Evolutionary conservation across 306 rosid genomes (phyloP).

Genomic region (Castanopsis chinensis): DNA sequence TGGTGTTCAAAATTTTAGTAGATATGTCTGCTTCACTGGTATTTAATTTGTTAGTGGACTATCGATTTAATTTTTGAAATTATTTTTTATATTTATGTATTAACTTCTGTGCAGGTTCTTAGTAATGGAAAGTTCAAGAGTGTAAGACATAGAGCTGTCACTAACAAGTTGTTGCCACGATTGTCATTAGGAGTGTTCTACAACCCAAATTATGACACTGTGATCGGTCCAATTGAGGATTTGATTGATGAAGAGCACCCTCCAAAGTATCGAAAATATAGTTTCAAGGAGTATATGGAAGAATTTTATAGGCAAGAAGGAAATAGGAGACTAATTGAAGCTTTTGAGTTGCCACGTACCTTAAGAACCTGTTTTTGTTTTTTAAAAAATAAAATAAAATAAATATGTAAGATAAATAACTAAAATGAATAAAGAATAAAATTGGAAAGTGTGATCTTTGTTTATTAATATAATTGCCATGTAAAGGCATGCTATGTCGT

Average conservation of each 20-base stretch:
- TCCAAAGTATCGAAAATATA: conserved; percentile 20
- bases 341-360: conserved; percentile 13
- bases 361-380: too few species aligned
- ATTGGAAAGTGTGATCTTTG: too few species aligned
- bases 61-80: too few species aligned
- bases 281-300: conserved; percentile 23
- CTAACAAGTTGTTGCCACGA: conserved; percentile 21
- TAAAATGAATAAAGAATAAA: too few species aligned
- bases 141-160: conserved; percentile 38
- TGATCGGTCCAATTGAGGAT: conserved; percentile 41
- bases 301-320: conserved; percentile 34
- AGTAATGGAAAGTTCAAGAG: conserved; percentile 47
- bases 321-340: conserved; percentile 34
- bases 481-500: too few species aligned
- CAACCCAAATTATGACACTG: conserved; percentile 31
- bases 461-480: too few species aligned
- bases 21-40: too few species aligned
- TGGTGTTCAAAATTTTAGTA: too few species aligned
- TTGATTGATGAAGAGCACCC: conserved; percentile 31
- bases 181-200: conserved; percentile 38
- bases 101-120: conserved; percentile 14
- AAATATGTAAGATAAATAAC: too few species aligned
- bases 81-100: not conserved
- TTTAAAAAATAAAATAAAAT: too few species aligned
- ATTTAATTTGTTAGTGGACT: too few species aligned